Conservation (phyloP, 2,329 filamentous ascomycete species). For the Mycogone perniciosa region DNA sequence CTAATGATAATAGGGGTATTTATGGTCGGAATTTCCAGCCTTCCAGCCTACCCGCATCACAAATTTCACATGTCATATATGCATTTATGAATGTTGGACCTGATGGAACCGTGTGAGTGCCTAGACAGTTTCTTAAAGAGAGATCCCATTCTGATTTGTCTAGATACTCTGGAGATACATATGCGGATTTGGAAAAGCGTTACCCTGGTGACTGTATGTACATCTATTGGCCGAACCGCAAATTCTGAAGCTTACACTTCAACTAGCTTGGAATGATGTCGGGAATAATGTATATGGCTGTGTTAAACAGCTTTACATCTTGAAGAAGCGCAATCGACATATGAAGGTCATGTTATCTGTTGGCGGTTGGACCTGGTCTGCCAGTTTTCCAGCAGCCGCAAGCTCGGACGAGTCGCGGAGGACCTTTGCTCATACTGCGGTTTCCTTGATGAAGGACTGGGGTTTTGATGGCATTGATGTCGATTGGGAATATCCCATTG, state of each 20-base stretch:
- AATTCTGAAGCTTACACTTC: constrained; percentile 1
- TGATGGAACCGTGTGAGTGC: constrained; percentile 63
- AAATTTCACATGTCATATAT: constrained; percentile 73
- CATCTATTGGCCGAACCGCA: background rate
- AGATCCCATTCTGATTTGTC: background rate
- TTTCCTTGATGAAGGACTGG: constrained; percentile 64
- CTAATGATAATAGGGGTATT: constrained; percentile 48
- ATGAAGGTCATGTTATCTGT: constrained; percentile 75
- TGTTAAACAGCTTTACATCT: constrained; percentile 69
- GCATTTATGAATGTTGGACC: constrained; percentile 71
- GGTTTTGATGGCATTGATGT: constrained; percentile 51
- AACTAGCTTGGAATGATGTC: constrained; percentile 49
- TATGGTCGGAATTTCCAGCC: constrained; percentile 71
- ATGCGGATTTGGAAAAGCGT: constrained; percentile 66
- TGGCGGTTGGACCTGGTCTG: constrained; percentile 79
- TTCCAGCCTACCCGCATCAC: constrained; percentile 58
- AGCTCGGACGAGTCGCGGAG: constrained; percentile 55
- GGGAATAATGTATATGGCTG: constrained; percentile 74
- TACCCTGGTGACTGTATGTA: constrained; percentile 57
- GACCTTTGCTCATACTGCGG: constrained; percentile 63
- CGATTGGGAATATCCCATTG: constrained; percentile 34
- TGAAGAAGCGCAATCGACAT: constrained; percentile 74
- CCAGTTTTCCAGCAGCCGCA: constrained; percentile 64
- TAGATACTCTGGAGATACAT: constrained; percentile 60
- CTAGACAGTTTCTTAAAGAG: background rate